A percentile compares a stretch with the other conserved stretches of the same genome.
These are phyloP conservation scores for Tulasnella sp. DNA, from an alignment of 768 basidiomycete genomes.

Conservation along the genomic window DNA sequence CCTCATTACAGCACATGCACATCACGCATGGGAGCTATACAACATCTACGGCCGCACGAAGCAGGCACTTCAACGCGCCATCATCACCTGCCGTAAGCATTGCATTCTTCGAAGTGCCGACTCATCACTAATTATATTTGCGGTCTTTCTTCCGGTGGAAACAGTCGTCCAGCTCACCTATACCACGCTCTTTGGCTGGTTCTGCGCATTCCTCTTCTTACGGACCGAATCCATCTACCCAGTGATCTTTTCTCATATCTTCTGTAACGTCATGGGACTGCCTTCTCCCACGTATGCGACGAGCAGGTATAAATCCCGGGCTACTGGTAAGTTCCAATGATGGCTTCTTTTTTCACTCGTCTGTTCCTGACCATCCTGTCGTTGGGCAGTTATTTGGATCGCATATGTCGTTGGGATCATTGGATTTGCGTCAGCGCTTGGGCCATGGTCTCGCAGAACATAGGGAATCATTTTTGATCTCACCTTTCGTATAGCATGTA, in stretches of 20 bases:
- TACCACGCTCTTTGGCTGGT: conserved; percentile 88
- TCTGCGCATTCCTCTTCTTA: conserved; percentile 75
- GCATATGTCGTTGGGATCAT: conserved; percentile 52
- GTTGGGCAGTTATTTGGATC: conserved; percentile 38
- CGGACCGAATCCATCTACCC: conserved; percentile 70
- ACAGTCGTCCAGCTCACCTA: conserved; percentile 81
- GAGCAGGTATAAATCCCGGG: conserved; percentile 39
- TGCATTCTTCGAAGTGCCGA: not conserved
- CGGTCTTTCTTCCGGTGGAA: not conserved
- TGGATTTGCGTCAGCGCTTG: conserved; percentile 45
- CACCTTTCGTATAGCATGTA: no score
- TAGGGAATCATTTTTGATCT: no score
- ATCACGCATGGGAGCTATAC: conserved; percentile 85
- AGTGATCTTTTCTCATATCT: conserved; percentile 68
- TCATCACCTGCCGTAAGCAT: conserved; percentile 43
- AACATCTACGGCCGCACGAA: conserved; percentile 58
- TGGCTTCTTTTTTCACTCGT: conserved; percentile 15
- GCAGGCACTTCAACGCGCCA: conserved; percentile 53
- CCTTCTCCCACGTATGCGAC: conserved; percentile 58
- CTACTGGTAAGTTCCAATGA: conserved; percentile 42
- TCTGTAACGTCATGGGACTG: conserved; percentile 92
- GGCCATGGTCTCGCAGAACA: conserved; percentile 36
- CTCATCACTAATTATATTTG: conserved; percentile 18
- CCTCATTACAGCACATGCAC: conserved; percentile 59
- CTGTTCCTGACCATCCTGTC: conserved; percentile 7